Base-by-base conservation (phyloP, 2,329 filamentous ascomycete genomes). In the Fusarium sp. region DNA sequence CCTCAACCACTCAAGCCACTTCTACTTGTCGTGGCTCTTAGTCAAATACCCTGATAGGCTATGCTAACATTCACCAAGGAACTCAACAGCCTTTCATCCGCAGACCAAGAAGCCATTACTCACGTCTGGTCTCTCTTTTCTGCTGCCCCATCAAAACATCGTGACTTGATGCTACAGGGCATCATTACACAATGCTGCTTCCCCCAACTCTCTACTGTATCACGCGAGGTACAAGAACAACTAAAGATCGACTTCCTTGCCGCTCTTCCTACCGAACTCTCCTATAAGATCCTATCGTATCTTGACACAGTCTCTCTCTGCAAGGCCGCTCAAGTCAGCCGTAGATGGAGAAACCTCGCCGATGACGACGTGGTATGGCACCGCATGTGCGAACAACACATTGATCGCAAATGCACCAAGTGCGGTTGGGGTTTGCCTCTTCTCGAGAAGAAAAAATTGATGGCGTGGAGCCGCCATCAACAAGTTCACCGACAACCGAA, bases 71-170 rank as follows among this genome's bases (percentile, higher is more conserved):
- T 23, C 29, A 31, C 29, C 10, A 62, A 95, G 91, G 93, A 96
- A 81, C 89, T 98, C 58, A 93, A 95, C 76, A 91, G 89, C 51
- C 88, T 98, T 38, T 92, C 94, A 10, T 89, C 92, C 70, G 91
- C 89, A 73, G 96, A 99, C 80, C 94, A 97, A 82, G 94, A 98
- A 83, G 95, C 93, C 78, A 98, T 99, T 77, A 94, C 95, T 38
- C 95, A 98, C 78, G 95, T 98, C 62, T 99, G 96, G 96, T 97
- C 95, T 1, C 87, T 98, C 52, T 99, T 99, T 85, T 98, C 95
- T 1, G 96, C 96, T 42, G 95, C 96, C 1, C 96, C 96, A 0
- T 89, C 94, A 15, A 97, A 97, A 80, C 95, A 98, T 79, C 92
- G 96, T 75, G 95, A 97, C 72, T 88, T 99, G 66, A 98, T 99